phyloP scores from a whole-genome alignment of 352 stramenopile genomes.

The Globisporangium cylindrosporum region DNA sequence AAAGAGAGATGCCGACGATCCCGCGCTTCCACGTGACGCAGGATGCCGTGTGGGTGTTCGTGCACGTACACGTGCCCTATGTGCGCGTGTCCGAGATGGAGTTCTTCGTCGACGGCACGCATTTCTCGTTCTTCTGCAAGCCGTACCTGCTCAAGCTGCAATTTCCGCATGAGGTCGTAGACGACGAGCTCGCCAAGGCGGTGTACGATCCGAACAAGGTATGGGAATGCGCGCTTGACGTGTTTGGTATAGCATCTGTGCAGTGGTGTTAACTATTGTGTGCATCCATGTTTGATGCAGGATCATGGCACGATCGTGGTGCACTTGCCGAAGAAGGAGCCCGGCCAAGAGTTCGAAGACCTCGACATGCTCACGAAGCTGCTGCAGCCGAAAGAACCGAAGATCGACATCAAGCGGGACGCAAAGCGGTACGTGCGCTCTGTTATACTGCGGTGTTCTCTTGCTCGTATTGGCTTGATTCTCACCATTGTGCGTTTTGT shows the following conservation, averaged over 20 bases:
- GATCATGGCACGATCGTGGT: slow-evolving; percentile 92
- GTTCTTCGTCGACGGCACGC: slow-evolving; percentile 85
- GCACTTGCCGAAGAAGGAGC: slow-evolving; percentile 87
- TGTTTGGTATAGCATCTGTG: neutral
- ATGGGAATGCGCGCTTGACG: slow-evolving; percentile 23
- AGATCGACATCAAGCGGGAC: slow-evolving; percentile 31
- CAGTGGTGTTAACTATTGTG: neutral
- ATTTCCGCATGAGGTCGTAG: slow-evolving; percentile 87
- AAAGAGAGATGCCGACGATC: slow-evolving; percentile 58
- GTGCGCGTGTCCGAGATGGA: slow-evolving; percentile 92
- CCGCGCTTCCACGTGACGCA: slow-evolving; percentile 85
- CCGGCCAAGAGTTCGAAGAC: slow-evolving; percentile 87
- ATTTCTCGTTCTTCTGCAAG: slow-evolving; percentile 96
- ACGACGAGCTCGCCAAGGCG: slow-evolving; percentile 88
- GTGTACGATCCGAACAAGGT: slow-evolving; percentile 91
- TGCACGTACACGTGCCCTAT: slow-evolving; percentile 89
- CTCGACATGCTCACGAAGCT: slow-evolving; percentile 93
- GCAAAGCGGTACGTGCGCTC: slow-evolving; percentile 26
- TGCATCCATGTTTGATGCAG: slow-evolving; percentile 25
- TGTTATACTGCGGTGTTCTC: neutral
- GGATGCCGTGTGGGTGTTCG: slow-evolving; percentile 76
- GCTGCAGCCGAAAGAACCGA: slow-evolving; percentile 61
- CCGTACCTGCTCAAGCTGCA: slow-evolving; percentile 97
- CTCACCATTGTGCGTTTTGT: slow-evolving; percentile 9
- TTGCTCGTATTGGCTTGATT: neutral